Evolutionary conservation across 1,284 basidiomycete species (phyloP).

Genomic region (Trichosporon sp.): DNA sequence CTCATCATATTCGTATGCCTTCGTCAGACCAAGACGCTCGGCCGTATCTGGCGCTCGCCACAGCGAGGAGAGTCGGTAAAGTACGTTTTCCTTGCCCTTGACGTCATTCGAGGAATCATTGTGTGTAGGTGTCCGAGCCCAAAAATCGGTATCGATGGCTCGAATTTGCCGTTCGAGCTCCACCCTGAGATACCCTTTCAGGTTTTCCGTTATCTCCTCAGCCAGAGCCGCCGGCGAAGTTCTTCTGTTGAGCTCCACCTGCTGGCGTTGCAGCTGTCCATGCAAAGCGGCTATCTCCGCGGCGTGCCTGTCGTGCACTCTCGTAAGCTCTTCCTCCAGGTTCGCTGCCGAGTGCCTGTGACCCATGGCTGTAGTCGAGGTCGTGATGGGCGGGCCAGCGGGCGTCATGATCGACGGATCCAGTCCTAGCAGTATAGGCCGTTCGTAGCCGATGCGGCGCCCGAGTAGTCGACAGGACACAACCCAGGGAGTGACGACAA

Average conservation of each 20-base stretch:
- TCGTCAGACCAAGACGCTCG: no score
- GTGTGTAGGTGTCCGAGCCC: no score
- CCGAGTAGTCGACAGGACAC: background rate
- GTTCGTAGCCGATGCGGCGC: background rate
- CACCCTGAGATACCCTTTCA: background rate
- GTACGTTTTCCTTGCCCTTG: background rate
- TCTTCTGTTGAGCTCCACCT: background rate
- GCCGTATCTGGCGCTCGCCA: background rate
- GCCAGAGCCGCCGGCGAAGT: background rate
- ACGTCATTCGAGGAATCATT: background rate
- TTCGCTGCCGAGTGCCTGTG: background rate
- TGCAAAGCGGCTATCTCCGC: background rate
- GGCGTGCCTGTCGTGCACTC: background rate
- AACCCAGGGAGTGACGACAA: slow-evolving; percentile 2
- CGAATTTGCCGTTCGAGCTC: background rate
- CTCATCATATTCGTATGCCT: background rate
- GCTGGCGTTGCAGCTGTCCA: background rate
- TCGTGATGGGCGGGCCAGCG: background rate
- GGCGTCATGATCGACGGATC: background rate
- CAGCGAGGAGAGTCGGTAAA: background rate
- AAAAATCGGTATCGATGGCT: background rate
- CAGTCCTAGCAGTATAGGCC: background rate
- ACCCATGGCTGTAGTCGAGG: background rate
- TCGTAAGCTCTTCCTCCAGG: background rate
- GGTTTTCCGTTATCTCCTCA: background rate